phyloP scores from a whole-genome alignment of 306 rosid genomes.

The Medicago lupulina region DNA sequence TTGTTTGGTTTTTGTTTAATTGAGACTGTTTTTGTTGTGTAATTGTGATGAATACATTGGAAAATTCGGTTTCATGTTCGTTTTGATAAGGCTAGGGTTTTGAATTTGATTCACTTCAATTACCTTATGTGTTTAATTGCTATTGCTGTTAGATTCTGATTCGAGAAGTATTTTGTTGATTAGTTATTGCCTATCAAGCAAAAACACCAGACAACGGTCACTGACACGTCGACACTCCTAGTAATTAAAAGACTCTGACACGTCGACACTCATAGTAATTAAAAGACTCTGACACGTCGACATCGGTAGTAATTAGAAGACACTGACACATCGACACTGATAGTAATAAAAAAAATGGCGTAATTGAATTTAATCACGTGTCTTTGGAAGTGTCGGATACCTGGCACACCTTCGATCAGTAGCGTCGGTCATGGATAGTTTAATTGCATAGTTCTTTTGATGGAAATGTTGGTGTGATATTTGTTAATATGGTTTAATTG shows the following conservation, averaged over 20 bases:
- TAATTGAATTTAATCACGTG: too few species aligned
- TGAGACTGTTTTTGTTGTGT: conserved; percentile 5
- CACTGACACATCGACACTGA: too few species aligned
- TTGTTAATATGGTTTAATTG: conserved; percentile 54
- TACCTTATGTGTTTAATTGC: conserved; percentile 27
- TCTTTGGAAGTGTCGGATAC: too few species aligned
- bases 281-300: too few species aligned
- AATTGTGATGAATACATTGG: conserved; percentile 24
- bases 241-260: too few species aligned
- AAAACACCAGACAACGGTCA: too few species aligned
- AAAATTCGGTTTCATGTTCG: conserved; percentile 12
- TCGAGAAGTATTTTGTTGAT: conserved; percentile 20
- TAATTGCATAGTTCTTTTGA: not conserved
- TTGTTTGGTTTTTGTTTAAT: not conserved
- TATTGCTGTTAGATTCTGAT: conserved; percentile 21
- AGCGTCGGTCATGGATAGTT: not conserved
- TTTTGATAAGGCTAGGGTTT: conserved; percentile 49
- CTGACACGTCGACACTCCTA: too few species aligned
- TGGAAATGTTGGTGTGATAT: conserved; percentile 38
- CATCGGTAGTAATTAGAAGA: too few species aligned
- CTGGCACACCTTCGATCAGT: too few species aligned
- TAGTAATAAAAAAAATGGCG: too few species aligned
- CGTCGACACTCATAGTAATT: too few species aligned
- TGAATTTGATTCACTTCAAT: conserved; percentile 38
- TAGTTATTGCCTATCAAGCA: not conserved